Evolutionary conservation across 2,329 filamentous ascomycete species (phyloP).

Genomic region (Hypoxylon sp.): DNA sequence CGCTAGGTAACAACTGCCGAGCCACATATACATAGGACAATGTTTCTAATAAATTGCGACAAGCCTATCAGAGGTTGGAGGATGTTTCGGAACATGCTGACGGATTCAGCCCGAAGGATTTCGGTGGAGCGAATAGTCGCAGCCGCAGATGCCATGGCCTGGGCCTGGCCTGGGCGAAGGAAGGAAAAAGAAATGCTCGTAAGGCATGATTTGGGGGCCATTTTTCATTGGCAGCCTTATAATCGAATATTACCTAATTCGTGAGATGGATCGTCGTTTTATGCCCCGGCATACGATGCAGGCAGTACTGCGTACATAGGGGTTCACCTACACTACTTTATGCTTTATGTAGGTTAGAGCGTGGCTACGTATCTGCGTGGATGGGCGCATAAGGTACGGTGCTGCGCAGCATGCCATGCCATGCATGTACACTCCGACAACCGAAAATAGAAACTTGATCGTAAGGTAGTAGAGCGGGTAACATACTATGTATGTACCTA

Average conservation of each 20-base stretch:
- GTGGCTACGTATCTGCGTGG: neutral
- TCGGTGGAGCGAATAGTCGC: slow-evolving; percentile 13
- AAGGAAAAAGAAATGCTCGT: neutral
- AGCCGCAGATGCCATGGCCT: slow-evolving; percentile 21
- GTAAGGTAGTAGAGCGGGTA: neutral
- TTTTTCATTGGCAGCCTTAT: slow-evolving; percentile 1
- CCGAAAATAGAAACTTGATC: slow-evolving; percentile 34
- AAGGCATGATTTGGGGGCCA: neutral
- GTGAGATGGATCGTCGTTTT: neutral
- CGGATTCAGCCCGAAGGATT: slow-evolving; percentile 27
- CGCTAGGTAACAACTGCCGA: neutral
- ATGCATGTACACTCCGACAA: slow-evolving; percentile 31
- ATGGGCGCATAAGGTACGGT: neutral
- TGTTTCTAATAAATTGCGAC: slow-evolving; percentile 8
- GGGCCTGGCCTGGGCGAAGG: slow-evolving; percentile 4
- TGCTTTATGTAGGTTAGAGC: neutral
- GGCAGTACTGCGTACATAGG: neutral
- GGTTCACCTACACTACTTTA: too few relatives aligned
- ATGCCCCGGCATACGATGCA: neutral
- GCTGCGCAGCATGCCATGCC: slow-evolving; percentile 14
- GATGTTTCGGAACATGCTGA: slow-evolving; percentile 14
- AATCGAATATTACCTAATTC: neutral
- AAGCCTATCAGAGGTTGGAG: slow-evolving; percentile 2
- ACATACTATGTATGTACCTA: neutral
- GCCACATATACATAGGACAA: neutral